Conservation (phyloP, 345 rosid genomes). For the Citrus unshiu region DNA sequence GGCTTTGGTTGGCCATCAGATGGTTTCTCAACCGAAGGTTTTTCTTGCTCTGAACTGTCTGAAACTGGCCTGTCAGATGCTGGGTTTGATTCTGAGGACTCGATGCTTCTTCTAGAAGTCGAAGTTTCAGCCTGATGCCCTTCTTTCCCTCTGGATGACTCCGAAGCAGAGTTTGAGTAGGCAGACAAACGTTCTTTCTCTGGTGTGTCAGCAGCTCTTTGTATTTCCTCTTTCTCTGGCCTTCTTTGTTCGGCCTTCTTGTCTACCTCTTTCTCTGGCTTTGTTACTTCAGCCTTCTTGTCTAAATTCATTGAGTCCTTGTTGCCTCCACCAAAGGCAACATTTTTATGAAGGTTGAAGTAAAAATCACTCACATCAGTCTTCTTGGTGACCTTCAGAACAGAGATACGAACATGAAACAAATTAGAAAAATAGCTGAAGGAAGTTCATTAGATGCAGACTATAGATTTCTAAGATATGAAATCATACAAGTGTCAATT, state of each 20-base stretch:
- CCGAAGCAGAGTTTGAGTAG: constrained; percentile 16
- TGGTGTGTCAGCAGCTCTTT: constrained; percentile 11
- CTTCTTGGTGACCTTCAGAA: constrained; percentile 80
- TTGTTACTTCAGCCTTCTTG: constrained; percentile 35
- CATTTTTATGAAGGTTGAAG: constrained; percentile 74
- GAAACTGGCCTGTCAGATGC: constrained; percentile 24
- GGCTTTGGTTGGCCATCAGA: constrained; percentile 33
- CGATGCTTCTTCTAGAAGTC: constrained; percentile 20
- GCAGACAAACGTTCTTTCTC: constrained; percentile 19
- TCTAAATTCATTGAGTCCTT: constrained; percentile 37
- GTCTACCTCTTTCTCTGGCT: constrained; percentile 39
- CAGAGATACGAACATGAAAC: constrained; percentile 11
- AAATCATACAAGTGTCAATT: not conserved
- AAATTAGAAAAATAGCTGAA: not conserved
- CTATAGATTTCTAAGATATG: not conserved
- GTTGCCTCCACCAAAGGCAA: constrained; percentile 70
- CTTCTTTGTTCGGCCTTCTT: constrained; percentile 34
- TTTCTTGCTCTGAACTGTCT: constrained; percentile 24
- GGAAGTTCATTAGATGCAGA: not conserved
- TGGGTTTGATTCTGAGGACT: constrained; percentile 27
- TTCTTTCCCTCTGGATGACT: constrained; percentile 24
- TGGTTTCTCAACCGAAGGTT: constrained; percentile 26
- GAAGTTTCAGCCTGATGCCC: constrained; percentile 23
- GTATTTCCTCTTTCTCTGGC: constrained; percentile 34
- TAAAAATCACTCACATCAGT: constrained; percentile 80